These are phyloP conservation scores for Candida boidinii DNA, from an alignment of 805 yeast species.

Conservation along the genomic window DNA sequence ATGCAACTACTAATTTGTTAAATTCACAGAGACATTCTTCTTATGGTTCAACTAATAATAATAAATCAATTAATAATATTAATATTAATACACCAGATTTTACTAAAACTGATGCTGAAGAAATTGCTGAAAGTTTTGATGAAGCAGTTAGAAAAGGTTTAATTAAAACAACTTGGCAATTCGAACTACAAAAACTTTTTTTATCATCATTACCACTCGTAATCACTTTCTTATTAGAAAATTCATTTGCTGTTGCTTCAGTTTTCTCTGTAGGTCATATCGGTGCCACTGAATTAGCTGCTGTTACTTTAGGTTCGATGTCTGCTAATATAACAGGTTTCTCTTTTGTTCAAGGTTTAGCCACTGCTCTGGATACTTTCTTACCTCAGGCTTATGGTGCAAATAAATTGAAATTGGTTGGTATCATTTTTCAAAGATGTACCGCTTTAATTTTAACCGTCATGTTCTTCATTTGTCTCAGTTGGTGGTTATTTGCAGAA, in stretches of 20 bases:
- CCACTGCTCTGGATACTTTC: slow-evolving; percentile 48
- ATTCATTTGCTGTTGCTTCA: slow-evolving; percentile 43
- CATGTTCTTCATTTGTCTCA: slow-evolving; percentile 30
- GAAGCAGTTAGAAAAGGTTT: slow-evolving; percentile 15
- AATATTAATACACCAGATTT: no score
- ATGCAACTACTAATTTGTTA: neutral
- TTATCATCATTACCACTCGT: slow-evolving; percentile 42
- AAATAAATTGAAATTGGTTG: slow-evolving; percentile 39
- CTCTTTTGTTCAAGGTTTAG: slow-evolving; percentile 48
- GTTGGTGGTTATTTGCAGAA: slow-evolving; percentile 30
- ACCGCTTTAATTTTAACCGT: slow-evolving; percentile 33
- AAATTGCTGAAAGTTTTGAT: slow-evolving; percentile 23
- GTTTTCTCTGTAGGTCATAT: slow-evolving; percentile 51
- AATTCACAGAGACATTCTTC: neutral
- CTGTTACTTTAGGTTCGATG: slow-evolving; percentile 50
- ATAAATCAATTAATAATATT: slow-evolving; percentile 2
- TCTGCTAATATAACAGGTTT: slow-evolving; percentile 48
- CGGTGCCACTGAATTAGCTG: slow-evolving; percentile 51
- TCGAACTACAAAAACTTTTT: slow-evolving; percentile 20
- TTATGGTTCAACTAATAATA: slow-evolving; percentile 4
- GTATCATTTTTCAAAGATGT: slow-evolving; percentile 42
- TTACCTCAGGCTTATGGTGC: slow-evolving; percentile 59
- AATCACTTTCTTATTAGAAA: slow-evolving; percentile 44
- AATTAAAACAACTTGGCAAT: slow-evolving; percentile 3
- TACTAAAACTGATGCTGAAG: slow-evolving; percentile 11